Evolutionary conservation across 352 stramenopile species (phyloP), one percentile per base, ranked within the genome.

Genomic region (Globisporangium nunn): DNA sequence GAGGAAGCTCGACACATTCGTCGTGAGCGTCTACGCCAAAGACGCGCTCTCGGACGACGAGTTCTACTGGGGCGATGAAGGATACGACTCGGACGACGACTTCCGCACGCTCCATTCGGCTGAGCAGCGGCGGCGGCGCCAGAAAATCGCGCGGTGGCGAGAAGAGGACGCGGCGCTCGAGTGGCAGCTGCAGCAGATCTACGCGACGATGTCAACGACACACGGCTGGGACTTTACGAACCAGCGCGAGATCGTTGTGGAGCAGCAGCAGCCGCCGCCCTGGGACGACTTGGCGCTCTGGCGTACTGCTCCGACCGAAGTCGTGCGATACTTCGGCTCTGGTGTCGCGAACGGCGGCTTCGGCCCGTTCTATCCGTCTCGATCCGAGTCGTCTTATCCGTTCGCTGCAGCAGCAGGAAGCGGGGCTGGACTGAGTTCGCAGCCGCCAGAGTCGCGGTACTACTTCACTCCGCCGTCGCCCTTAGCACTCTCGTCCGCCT

Each of bases 151-250:
- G 29, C 68, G 72, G 17, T 44, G 49, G 56, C 68, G 66, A 31
- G 57, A 72, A 39, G 65, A 87, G 62, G 74, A 90, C 48, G 58
- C 69, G 5, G 66, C 84, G 45, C 66, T 91, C 5, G 67, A 82
- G 52, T 84, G 67, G 77, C 79, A 91, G 23, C 54, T 93, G 31
- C 68, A 88, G 60, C 68, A 88, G 45, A 79, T 91, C 12, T 93
- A 93, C 50, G 68, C 75, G n/a, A 78, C 76, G 1, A 85, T 75
- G 23, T 78, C 83, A 12, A 74, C 66, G 33, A 60, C 87, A n/a
- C 81, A 88, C 50, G 83, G 83, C 29, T 93, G 81, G 81, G 81
- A 93, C 56, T 88, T 91, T 53, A 62, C 63, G 7, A 60, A 62
- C 18, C 81, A 91, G 54, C 71, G 75, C 6, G 76, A 88, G 50